These are phyloP conservation scores for Plasmodium berghei DNA, from an alignment of 169 alveolate genomes.

Conservation along the genomic window DNA sequence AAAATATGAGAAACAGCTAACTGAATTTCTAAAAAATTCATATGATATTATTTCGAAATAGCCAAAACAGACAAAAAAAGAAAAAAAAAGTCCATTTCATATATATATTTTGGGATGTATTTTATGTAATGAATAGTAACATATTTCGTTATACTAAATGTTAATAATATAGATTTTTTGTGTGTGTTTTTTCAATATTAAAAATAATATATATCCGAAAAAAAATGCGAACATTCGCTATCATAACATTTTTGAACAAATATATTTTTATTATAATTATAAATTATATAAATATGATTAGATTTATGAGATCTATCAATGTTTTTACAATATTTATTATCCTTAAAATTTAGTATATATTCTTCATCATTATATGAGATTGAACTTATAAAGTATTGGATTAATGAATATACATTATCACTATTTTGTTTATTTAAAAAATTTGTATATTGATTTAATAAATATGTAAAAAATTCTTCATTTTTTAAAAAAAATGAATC, in stretches of 20 bases:
- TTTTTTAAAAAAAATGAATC: conserved; percentile 50
- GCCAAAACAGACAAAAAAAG: too few species aligned
- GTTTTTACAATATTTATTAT: conserved; percentile 74
- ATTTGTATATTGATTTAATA: conserved; percentile 54
- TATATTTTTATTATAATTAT: conserved; percentile 37
- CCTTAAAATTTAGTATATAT: conserved; percentile 53
- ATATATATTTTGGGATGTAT: background rate
- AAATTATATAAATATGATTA: conserved; percentile 71
- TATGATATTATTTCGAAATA: conserved; percentile 58
- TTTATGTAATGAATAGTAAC: too few species aligned
- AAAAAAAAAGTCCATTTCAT: background rate
- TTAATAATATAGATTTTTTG: background rate
- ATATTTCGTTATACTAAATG: background rate
- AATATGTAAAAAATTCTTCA: conserved; percentile 20
- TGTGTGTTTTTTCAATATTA: background rate
- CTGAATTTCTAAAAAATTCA: conserved; percentile 16
- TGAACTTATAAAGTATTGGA: conserved; percentile 58
- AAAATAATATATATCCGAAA: conserved; percentile 51
- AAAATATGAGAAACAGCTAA: conserved; percentile 51
- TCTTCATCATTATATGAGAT: conserved; percentile 38
- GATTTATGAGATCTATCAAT: conserved; percentile 64
- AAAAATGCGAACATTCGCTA: conserved; percentile 48
- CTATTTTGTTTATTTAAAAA: background rate
- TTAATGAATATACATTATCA: conserved; percentile 10
- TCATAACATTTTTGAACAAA: conserved; percentile 75